Conservation (phyloP, 169 alveolate species). For the Pseudocohnilembus persalinus region DNA sequence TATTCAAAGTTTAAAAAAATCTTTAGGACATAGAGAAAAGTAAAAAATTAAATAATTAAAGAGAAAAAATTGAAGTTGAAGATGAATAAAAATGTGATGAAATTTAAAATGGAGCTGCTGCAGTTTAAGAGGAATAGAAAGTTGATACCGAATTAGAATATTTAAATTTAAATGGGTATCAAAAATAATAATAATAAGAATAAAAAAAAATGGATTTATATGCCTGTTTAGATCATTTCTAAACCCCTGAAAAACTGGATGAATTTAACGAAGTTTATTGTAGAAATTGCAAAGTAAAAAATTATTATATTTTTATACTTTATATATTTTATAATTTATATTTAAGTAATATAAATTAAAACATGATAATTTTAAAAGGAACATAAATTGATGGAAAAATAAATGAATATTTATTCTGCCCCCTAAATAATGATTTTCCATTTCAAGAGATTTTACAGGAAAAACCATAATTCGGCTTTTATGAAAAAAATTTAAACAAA, state of each 20-base stretch:
- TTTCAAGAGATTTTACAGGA: constrained; percentile 67
- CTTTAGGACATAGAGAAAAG: neutral
- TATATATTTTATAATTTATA: too few species aligned
- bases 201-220: neutral
- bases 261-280: neutral
- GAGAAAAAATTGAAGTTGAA: neutral
- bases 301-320: too few species aligned
- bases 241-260: neutral
- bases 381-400: constrained; percentile 69
- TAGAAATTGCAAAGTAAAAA: neutral
- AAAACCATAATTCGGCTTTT: constrained; percentile 5
- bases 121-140: too few species aligned
- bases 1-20: too few species aligned
- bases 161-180: neutral
- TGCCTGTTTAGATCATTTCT: neutral
- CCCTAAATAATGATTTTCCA: constrained; percentile 73
- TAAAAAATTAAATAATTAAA: too few species aligned
- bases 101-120: neutral
- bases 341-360: too few species aligned
- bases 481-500: constrained; percentile 57
- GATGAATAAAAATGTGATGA: neutral
- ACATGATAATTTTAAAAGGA: constrained; percentile 18
- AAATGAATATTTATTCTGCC: constrained; percentile 61
- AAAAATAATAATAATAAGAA: too few species aligned
- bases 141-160: neutral